phyloP scores from a whole-genome alignment of 2,329 filamentous ascomycete species.

The Paraconiothyrium brasiliense region DNA sequence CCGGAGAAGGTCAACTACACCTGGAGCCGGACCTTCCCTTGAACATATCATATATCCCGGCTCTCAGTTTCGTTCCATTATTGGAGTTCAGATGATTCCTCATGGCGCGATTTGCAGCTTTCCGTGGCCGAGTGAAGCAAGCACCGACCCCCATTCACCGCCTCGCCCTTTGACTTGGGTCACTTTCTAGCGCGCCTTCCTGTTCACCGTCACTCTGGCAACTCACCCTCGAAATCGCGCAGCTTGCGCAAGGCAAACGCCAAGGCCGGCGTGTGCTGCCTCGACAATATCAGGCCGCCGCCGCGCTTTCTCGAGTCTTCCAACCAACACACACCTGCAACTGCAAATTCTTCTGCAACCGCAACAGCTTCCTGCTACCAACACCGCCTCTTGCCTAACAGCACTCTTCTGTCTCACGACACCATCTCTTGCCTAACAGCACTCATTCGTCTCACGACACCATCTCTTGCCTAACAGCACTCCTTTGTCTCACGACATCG shows the following conservation, averaged over 20 bases:
- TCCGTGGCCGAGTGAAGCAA: neutral
- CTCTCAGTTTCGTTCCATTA: neutral
- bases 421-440: neutral
- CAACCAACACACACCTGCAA: neutral
- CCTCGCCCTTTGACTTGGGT: neutral
- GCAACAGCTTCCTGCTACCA: neutral
- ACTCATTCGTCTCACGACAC: neutral
- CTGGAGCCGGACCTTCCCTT: conserved; percentile 31
- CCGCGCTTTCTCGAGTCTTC: neutral
- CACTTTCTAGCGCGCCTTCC: neutral
- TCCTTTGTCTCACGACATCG: too few species aligned
- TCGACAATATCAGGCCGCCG: neutral
- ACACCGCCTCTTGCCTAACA: neutral
- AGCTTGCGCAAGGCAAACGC: neutral
- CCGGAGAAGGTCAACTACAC: conserved; percentile 29
- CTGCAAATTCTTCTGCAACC: neutral
- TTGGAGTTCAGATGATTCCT: neutral
- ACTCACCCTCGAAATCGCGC: neutral
- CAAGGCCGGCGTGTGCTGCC: conserved; percentile 3
- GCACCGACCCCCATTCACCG: neutral
- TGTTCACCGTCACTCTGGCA: conserved; percentile 2
- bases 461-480: neutral
- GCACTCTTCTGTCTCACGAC: neutral
- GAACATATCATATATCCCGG: neutral
- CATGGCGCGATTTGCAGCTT: neutral